Conservation (phyloP, 148 eudicot genomes). For the Rhododendron henanense region DNA sequence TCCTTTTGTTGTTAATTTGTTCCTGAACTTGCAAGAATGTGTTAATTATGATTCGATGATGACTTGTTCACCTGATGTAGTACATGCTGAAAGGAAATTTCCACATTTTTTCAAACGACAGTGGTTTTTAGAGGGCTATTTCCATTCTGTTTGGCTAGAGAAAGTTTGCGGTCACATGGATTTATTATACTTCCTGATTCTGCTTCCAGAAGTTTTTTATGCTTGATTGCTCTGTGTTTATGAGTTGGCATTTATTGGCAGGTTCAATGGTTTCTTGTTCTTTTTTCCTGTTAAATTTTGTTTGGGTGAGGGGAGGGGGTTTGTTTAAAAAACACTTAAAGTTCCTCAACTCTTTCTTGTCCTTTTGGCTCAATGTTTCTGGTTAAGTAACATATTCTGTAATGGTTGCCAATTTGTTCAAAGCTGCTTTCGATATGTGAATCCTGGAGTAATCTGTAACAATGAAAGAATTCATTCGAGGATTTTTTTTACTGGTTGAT, state of each 20-base stretch:
- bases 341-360: neutral
- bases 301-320: neutral
- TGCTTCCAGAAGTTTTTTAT: neutral
- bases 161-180: neutral
- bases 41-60: neutral
- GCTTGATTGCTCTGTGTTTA: neutral
- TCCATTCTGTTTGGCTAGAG: neutral
- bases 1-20: neutral
- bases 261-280: neutral
- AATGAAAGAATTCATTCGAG: neutral
- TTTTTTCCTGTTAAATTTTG: neutral
- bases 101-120: neutral
- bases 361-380: neutral
- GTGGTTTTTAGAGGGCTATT: neutral
- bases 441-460: neutral
- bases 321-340: neutral
- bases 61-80: neutral
- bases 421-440: neutral
- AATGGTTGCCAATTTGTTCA: neutral
- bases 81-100: neutral
- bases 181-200: neutral
- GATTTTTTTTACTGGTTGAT: neutral
- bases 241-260: neutral
- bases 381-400: neutral
- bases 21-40: neutral